These are phyloP conservation scores for Leishmania lainsoni DNA, from an alignment of 208 protist genomes.

Conservation along the genomic window DNA sequence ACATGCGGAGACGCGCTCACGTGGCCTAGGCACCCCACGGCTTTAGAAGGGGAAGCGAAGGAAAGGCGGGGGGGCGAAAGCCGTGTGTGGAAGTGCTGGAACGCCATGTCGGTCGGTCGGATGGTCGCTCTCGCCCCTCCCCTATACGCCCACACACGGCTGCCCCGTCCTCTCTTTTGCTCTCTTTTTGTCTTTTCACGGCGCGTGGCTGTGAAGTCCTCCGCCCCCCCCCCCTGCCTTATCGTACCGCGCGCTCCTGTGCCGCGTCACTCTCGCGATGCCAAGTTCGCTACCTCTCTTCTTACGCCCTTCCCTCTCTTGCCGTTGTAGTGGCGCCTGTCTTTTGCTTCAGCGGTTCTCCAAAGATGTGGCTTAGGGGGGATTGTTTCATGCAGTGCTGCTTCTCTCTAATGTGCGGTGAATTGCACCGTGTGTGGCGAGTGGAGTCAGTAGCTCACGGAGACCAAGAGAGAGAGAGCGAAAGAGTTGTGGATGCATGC, in stretches of 20 bases:
- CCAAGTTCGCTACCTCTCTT: too few species aligned
- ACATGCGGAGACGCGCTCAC: not conserved
- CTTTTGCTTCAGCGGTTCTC: not conserved
- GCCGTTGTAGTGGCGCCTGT: not conserved
- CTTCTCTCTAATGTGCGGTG: not conserved
- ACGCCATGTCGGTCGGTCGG: not conserved
- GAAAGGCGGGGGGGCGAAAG: not conserved
- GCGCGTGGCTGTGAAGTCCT: not conserved
- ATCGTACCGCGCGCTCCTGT: not conserved
- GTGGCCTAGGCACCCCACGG: not conserved
- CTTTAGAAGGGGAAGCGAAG: not conserved
- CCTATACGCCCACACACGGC: not conserved
- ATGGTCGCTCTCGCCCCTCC: not conserved
- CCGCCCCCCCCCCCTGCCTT: not conserved
- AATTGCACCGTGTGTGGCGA: not conserved
- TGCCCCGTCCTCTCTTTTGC: not conserved
- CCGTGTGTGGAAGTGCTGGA: not conserved
- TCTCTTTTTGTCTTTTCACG: constrained; percentile 3
- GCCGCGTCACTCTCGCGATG: not conserved
- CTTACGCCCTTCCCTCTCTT: not conserved
- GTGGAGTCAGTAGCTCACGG: not conserved
- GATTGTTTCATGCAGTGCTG: not conserved
- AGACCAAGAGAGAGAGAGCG: not conserved
- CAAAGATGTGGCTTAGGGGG: not conserved
- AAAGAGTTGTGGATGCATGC: not conserved